Conservation (phyloP, 2,329 filamentous ascomycete genomes). For the Fusarium sororula region DNA sequence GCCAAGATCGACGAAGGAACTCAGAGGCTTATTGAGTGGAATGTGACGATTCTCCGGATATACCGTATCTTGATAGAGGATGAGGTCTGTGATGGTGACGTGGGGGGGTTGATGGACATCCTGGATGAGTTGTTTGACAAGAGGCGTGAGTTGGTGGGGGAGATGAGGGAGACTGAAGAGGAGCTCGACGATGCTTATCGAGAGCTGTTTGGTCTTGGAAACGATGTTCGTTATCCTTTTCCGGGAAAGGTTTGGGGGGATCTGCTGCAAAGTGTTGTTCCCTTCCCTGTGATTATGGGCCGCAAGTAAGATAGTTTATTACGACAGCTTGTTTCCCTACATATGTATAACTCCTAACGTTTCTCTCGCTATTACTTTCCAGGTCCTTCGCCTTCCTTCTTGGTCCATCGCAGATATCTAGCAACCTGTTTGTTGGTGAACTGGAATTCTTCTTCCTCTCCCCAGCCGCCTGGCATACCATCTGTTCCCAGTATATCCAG, state of each 20-base stretch:
- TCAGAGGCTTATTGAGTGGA: background rate
- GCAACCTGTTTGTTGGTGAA: background rate
- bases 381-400: background rate
- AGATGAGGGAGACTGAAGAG: background rate
- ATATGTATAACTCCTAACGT: background rate
- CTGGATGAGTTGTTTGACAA: background rate
- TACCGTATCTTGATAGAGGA: background rate
- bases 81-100: background rate
- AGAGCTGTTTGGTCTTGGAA: background rate
- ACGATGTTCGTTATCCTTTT: background rate
- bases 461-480: background rate
- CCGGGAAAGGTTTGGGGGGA: background rate
- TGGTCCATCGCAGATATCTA: background rate
- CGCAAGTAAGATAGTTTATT: background rate
- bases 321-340: background rate
- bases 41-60: background rate
- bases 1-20: background rate
- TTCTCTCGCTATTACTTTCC: background rate
- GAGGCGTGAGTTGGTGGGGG: background rate
- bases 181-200: background rate
- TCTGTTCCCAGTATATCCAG: background rate
- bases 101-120: background rate
- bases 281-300: background rate
- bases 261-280: background rate
- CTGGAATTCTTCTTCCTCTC: background rate